These are phyloP conservation scores for Penicillium psychrosexuale DNA, from an alignment of 2,329 filamentous ascomycete species.

Conservation along the genomic window DNA sequence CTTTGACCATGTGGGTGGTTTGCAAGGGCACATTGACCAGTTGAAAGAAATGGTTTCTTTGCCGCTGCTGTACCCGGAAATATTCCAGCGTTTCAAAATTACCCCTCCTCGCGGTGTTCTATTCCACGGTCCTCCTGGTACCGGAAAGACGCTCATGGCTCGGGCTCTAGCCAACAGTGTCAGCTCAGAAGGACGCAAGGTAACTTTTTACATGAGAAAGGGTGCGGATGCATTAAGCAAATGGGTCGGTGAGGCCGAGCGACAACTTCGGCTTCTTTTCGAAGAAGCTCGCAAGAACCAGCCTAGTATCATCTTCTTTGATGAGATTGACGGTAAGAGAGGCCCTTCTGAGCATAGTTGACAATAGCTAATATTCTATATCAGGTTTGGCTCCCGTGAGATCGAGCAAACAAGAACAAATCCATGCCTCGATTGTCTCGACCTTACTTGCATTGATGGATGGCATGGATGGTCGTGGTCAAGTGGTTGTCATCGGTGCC, in stretches of 20 bases:
- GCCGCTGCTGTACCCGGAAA: constrained; percentile 88
- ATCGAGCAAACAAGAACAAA: constrained; percentile 98
- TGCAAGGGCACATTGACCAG: constrained; percentile 92
- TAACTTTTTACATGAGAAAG: constrained; percentile 99
- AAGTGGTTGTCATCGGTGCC: constrained; percentile 98
- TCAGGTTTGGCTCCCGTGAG: constrained; percentile 77
- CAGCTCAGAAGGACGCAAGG: constrained; percentile 83
- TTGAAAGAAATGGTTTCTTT: constrained; percentile 98
- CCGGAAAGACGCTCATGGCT: constrained; percentile 95
- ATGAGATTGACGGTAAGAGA: constrained; percentile 82
- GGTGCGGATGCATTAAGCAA: constrained; percentile 96
- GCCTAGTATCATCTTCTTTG: constrained; percentile 98
- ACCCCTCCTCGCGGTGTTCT: constrained; percentile 91
- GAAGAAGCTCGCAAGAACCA: constrained; percentile 94
- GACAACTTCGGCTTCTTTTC: constrained; percentile 87
- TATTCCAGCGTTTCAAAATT: constrained; percentile 87
- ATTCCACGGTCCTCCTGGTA: constrained; percentile 95
- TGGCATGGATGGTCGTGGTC: constrained; percentile 95
- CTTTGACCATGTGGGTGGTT: constrained; percentile 88
- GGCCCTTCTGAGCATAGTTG: neutral
- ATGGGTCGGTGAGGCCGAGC: constrained; percentile 97
- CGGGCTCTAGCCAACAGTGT: constrained; percentile 88
- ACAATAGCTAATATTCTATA: constrained; percentile 10
- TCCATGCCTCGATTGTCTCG: constrained; percentile 95
- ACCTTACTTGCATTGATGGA: constrained; percentile 94